A percentile compares a stretch with the other conserved stretches of the same genome.
These are phyloP conservation scores for Perkinsus chesapeaki DNA, from an alignment of 169 alveolate genomes.

Conservation along the genomic window DNA sequence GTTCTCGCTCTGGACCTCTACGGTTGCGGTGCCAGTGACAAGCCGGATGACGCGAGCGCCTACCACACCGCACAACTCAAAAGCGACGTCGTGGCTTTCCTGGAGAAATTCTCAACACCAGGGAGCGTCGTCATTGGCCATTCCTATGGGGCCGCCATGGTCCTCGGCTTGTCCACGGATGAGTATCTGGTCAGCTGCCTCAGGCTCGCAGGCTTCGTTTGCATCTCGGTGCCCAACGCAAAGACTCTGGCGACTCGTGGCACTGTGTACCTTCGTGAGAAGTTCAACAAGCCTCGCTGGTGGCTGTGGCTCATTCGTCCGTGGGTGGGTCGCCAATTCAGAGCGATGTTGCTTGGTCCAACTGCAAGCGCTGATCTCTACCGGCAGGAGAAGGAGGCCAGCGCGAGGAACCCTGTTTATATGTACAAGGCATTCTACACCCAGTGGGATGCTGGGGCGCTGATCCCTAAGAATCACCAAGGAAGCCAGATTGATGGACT, in stretches of 20 bases:
- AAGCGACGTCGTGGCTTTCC: not conserved
- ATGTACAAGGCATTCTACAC: not conserved
- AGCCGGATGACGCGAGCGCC: not conserved
- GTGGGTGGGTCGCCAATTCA: not conserved
- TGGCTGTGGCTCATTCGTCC: not conserved
- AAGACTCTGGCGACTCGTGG: not conserved
- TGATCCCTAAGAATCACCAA: not conserved
- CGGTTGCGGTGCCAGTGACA: not conserved
- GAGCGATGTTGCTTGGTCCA: not conserved
- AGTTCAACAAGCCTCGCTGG: not conserved
- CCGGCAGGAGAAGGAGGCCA: not conserved
- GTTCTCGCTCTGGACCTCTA: not conserved
- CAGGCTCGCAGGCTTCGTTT: not conserved
- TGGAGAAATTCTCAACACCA: not conserved
- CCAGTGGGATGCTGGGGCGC: not conserved
- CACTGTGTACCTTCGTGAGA: not conserved
- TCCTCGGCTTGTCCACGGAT: not conserved
- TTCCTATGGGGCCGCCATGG: not conserved
- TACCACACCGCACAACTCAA: not conserved
- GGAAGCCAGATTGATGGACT: not conserved
- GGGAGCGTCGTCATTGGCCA: not conserved
- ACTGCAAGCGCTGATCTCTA: not conserved
- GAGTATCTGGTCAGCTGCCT: not conserved
- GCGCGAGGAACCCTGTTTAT: not conserved
- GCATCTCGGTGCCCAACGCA: not conserved